Evolutionary conservation across 176 grass and related monocot genomes (phyloP).

Genomic region (Rhipidocladum racemiflorum): DNA sequence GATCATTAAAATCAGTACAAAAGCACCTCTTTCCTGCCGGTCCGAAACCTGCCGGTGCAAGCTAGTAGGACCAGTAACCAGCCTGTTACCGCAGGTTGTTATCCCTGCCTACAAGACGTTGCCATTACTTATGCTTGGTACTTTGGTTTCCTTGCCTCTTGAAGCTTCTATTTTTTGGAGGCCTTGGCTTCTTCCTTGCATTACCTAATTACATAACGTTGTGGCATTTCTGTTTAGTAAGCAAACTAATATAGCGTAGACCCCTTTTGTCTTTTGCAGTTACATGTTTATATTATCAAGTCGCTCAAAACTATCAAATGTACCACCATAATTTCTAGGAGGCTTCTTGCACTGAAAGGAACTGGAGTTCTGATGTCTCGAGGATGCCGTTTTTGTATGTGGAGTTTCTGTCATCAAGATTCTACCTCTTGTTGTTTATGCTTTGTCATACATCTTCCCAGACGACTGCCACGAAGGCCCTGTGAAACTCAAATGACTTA

Average conservation of each 20-base stretch:
- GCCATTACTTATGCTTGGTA: background rate
- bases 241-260: background rate
- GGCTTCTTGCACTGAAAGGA: background rate
- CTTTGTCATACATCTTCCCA: conserved; percentile 2
- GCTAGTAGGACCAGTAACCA: background rate
- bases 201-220: background rate
- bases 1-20: background rate
- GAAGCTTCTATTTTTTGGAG: background rate
- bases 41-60: background rate
- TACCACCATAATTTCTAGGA: background rate
- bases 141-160: background rate
- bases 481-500: background rate
- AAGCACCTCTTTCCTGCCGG: background rate
- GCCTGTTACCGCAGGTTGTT: background rate
- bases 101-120: background rate
- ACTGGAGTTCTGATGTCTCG: background rate
- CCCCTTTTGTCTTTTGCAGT: background rate
- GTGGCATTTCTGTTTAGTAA: background rate
- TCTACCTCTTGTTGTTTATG: background rate
- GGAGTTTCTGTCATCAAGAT: background rate
- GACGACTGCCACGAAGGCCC: background rate
- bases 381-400: background rate
- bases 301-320: background rate
- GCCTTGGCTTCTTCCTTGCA: background rate
- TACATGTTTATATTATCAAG: background rate